Evolutionary conservation across 1,139 yeast species (phyloP).

Genomic region (Debaryomyces robertsiae): DNA sequence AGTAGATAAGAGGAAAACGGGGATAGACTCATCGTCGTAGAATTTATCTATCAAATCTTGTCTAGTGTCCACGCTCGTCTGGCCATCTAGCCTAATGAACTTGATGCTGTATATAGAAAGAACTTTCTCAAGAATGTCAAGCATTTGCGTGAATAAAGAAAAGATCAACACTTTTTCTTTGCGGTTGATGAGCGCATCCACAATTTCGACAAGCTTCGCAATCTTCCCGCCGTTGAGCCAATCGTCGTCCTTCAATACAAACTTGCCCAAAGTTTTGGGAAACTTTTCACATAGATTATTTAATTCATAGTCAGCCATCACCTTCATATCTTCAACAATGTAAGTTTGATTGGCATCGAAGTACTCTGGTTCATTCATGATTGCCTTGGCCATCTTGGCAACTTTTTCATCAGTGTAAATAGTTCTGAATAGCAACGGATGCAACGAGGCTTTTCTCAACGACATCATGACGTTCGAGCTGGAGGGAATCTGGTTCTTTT

Average conservation of each 20-base stretch:
- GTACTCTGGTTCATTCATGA: slow-evolving; percentile 82
- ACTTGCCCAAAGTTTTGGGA: slow-evolving; percentile 62
- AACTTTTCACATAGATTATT: slow-evolving; percentile 73
- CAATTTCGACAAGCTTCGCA: slow-evolving; percentile 52
- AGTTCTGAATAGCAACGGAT: slow-evolving; percentile 70
- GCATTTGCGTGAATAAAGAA: slow-evolving; percentile 88
- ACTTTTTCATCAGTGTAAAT: slow-evolving; percentile 58
- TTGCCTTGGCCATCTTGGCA: slow-evolving; percentile 68
- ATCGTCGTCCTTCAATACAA: slow-evolving; percentile 53
- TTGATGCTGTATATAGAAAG: slow-evolving; percentile 66
- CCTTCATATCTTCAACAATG: slow-evolving; percentile 91
- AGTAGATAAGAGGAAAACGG: slow-evolving; percentile 85
- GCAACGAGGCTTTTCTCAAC: slow-evolving; percentile 72
- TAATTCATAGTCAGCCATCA: slow-evolving; percentile 92
- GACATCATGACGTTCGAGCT: slow-evolving; percentile 66
- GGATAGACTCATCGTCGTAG: slow-evolving; percentile 78
- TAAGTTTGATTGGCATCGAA: slow-evolving; percentile 69
- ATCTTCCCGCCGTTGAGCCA: slow-evolving; percentile 84
- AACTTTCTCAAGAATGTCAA: slow-evolving; percentile 83
- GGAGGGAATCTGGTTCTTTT: slow-evolving; percentile 38
- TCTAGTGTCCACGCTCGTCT: slow-evolving; percentile 87
- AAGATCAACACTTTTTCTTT: slow-evolving; percentile 80
- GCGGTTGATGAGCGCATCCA: slow-evolving; percentile 57
- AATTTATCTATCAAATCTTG: slow-evolving; percentile 90
- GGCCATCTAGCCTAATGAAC: slow-evolving; percentile 89